phyloP scores from a whole-genome alignment of 2,329 filamentous ascomycete genomes.

The Mariannaea elegans region DNA sequence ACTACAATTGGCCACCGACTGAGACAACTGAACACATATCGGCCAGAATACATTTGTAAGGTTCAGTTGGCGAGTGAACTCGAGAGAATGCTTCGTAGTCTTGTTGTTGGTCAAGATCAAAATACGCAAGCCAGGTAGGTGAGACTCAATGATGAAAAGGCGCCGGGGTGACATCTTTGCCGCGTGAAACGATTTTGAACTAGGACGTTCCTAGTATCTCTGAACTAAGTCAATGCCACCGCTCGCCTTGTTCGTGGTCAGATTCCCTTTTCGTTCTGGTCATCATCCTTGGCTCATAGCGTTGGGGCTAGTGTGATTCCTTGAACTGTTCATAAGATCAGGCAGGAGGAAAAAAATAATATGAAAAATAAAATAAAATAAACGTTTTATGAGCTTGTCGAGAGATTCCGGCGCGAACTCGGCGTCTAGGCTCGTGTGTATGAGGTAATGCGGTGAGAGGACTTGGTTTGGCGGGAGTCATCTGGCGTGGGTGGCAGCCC shows the following conservation, averaged over 20 bases:
- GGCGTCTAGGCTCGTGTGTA: conserved; percentile 39
- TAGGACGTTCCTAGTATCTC: not conserved
- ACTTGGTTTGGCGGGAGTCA: conserved; percentile 41
- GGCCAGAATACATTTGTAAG: not conserved
- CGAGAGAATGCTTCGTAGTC: not conserved
- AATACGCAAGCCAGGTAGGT: not conserved
- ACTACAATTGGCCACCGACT: conserved; percentile 1
- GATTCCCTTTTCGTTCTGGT: conserved; percentile 15
- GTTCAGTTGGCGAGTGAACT: conserved; percentile 1
- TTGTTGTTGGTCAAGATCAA: not conserved
- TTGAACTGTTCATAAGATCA: conserved; percentile 30
- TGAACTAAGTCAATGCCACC: not conserved
- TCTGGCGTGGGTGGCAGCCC: conserved; percentile 36
- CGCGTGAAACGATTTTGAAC: not conserved
- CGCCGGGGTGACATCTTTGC: not conserved
- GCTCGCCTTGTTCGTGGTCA: conserved; percentile 1
- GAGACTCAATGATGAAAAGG: not conserved
- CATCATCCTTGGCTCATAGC: conserved; percentile 27
- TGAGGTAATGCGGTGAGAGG: conserved; percentile 44
- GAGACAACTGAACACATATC: not conserved
- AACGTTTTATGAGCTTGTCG: conserved; percentile 36
- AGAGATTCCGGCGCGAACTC: conserved; percentile 41
- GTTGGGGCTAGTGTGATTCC: conserved; percentile 30
- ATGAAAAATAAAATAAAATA: conserved; percentile 23
- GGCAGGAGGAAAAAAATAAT: conserved; percentile 27